phyloP scores from a whole-genome alignment of 1,139 yeast species.

The Saccharomyces pastorianus region DNA sequence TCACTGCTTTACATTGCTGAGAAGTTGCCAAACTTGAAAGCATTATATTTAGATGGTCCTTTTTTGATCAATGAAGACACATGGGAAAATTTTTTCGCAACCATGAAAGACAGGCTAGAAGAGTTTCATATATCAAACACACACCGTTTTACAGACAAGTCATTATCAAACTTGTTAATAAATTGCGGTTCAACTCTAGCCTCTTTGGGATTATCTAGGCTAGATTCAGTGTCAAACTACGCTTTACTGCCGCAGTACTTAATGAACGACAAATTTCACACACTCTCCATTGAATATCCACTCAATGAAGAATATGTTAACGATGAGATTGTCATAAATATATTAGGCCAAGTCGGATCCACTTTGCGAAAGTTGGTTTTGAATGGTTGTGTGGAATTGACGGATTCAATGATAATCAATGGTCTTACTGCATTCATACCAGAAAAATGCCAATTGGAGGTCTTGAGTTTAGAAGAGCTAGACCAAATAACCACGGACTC shows the following conservation, averaged over 20 bases:
- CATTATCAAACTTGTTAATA: slow-evolving; percentile 54
- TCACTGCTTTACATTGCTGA: slow-evolving; percentile 55
- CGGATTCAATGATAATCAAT: slow-evolving; percentile 53
- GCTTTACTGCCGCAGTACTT: slow-evolving; percentile 60
- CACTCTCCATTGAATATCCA: slow-evolving; percentile 65
- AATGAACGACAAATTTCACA: slow-evolving; percentile 37
- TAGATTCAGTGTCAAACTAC: slow-evolving; percentile 65
- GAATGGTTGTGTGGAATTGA: slow-evolving; percentile 65
- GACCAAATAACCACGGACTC: slow-evolving; percentile 65
- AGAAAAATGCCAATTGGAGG: slow-evolving; percentile 14
- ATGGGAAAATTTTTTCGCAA: slow-evolving; percentile 68
- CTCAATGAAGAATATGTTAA: slow-evolving; percentile 56
- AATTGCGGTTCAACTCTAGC: slow-evolving; percentile 50
- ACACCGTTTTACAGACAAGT: slow-evolving; percentile 68
- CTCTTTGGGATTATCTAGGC: slow-evolving; percentile 48
- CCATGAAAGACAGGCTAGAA: slow-evolving; percentile 39
- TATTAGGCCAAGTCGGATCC: slow-evolving; percentile 57
- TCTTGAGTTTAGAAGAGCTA: slow-evolving; percentile 32
- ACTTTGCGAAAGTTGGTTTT: slow-evolving; percentile 49
- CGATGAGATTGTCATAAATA: slow-evolving; percentile 60
- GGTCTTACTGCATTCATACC: slow-evolving; percentile 46
- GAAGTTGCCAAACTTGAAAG: slow-evolving; percentile 47
- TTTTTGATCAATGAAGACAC: slow-evolving; percentile 65
- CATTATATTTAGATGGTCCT: slow-evolving; percentile 71
- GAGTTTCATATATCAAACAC: slow-evolving; percentile 68